Evolutionary conservation across 371 early-diverging fungal genomes (phyloP), one percentile per base, ranked within the genome.

Genomic region (Basidiobolus meristosporus): DNA sequence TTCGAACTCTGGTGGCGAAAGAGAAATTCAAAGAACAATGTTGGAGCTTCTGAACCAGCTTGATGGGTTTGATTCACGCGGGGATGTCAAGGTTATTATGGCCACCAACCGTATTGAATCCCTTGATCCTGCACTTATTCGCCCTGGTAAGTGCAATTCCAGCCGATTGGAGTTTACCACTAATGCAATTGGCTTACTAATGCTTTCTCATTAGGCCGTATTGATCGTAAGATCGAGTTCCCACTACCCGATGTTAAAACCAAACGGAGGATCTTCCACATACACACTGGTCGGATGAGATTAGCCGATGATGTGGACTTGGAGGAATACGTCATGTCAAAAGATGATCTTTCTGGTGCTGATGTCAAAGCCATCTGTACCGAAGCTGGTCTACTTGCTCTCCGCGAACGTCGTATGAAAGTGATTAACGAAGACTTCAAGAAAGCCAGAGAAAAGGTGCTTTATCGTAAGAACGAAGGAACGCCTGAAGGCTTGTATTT

Each of bases 301-400:
- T 63, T 99, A 12, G 79, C 89, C 19, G 84, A 82, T 29, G 96
- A 95, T 60, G 98, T 99, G 11, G 90, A 98, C 57, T 54, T 99
- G 48, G 98, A 99, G 46, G 92, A 93, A 54, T 90, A 98, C 65
- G 90, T 98, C 42, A 89, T 90, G 78, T 80, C 90, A 12, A 99
- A 98, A 64, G 98, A 98, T 58, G 99, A 98, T 59, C 63, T 98
- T 30, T 91, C 87, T 43, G 99, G 99, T 39, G 99, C 99, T 14
- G 99, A 99, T 63, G 91, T 99, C 48, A 98, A 98, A 68, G 99
- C 99, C 40, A 91, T 99, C 38, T 99, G 99, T 68, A 98, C 99
- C 7, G 99, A 99, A 58, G 88, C 99, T 20, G 99, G 99, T 43
- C 68, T 99, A 59, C 59, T 97, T 52, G 99, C 99, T 14, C 62